Conservation (phyloP, 768 basidiomycete species). For the Rhodocollybia butyracea region DNA sequence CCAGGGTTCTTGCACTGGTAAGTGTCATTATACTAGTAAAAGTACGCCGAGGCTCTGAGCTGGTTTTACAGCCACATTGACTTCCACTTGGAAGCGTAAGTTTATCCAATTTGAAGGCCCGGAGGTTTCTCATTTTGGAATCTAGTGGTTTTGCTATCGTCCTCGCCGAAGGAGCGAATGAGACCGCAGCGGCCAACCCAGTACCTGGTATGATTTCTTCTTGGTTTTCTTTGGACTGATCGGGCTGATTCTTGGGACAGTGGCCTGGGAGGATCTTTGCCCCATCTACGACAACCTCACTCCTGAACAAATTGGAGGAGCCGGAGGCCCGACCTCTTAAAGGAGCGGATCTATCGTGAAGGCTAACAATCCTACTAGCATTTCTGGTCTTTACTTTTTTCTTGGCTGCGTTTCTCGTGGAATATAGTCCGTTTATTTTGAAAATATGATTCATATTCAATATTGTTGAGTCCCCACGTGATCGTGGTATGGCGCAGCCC, state of each 20-base stretch:
- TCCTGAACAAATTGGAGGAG: background rate
- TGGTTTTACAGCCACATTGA: constrained; percentile 28
- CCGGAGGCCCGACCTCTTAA: background rate
- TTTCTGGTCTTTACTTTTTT: no score
- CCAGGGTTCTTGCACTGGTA: constrained; percentile 43
- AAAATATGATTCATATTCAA: no score
- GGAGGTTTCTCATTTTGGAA: background rate
- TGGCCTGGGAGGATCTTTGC: constrained; percentile 17
- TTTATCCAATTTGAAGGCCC: background rate
- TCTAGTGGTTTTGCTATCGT: constrained; percentile 13
- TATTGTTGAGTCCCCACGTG: no score
- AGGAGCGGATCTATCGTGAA: no score
- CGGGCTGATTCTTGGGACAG: background rate
- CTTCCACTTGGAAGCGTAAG: constrained; percentile 30
- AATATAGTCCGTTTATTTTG: no score
- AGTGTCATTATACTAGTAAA: background rate
- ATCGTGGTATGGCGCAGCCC: no score
- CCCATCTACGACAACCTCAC: constrained; percentile 16
- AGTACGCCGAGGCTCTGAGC: no score
- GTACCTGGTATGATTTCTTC: background rate
- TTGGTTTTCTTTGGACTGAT: constrained; percentile 1
- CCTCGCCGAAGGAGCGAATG: constrained; percentile 10
- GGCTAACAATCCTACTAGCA: no score
- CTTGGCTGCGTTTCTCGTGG: no score
- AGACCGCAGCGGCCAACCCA: background rate